Percentiles rank a stretch among this genome's conserved stretches.
These are phyloP conservation scores for Amanita phalloides DNA, from an alignment of 768 basidiomycete species.

Conservation along the genomic window DNA sequence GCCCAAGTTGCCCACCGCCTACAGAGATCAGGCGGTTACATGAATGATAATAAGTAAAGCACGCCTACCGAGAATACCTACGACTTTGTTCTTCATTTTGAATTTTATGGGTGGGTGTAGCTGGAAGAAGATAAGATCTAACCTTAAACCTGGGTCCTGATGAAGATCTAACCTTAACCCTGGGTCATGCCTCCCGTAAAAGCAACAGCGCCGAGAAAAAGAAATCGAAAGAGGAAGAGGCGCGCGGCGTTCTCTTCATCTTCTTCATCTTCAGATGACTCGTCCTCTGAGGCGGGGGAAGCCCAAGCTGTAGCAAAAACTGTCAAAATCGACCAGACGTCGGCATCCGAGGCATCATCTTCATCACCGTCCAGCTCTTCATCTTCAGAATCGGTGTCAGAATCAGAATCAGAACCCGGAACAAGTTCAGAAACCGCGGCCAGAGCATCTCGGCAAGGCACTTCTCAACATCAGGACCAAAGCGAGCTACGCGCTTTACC, in stretches of 20 bases:
- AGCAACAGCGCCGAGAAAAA: conserved; percentile 20
- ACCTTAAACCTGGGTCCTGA: neutral
- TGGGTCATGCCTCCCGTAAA: conserved; percentile 13
- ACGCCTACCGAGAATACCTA: conserved; percentile 46
- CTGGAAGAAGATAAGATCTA: neutral
- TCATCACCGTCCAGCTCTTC: conserved; percentile 11
- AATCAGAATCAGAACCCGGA: conserved; percentile 11
- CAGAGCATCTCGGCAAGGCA: neutral
- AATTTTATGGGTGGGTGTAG: too few species aligned
- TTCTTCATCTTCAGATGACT: conserved; percentile 17
- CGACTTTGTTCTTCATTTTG: conserved; percentile 23
- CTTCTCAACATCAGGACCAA: conserved; percentile 8
- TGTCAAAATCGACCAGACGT: neutral
- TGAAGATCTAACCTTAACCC: neutral
- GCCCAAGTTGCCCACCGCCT: conserved; percentile 97
- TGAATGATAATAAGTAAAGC: conserved; percentile 12
- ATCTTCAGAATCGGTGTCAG: conserved; percentile 11
- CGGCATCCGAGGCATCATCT: conserved; percentile 6
- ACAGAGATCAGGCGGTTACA: conserved; percentile 6
- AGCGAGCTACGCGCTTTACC: neutral
- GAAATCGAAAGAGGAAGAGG: conserved; percentile 33
- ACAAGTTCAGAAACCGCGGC: conserved; percentile 7
- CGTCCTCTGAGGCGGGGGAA: conserved; percentile 11
- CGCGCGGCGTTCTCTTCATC: conserved; percentile 23
- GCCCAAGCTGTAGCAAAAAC: neutral